These are phyloP conservation scores for Apophysomyces variabilis DNA, from an alignment of 371 early-diverging fungal species.

Conservation along the genomic window DNA sequence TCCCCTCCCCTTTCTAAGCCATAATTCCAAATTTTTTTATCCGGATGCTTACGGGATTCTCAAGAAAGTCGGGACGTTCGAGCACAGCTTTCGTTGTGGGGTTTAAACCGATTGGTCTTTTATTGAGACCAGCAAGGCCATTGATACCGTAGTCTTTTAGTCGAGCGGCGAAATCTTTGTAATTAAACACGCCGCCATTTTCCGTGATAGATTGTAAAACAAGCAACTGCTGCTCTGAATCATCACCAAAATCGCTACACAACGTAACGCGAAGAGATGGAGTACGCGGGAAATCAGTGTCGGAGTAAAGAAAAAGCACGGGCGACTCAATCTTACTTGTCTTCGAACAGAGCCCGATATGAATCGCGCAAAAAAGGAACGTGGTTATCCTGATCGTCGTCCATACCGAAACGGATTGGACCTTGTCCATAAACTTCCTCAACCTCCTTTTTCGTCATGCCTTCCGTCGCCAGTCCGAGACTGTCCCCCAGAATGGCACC, in stretches of 20 bases:
- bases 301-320: background rate
- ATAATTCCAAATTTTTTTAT: background rate
- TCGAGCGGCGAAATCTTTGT: slow-evolving; percentile 52
- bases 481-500: slow-evolving; percentile 75
- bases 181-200: slow-evolving; percentile 55
- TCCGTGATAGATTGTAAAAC: slow-evolving; percentile 58
- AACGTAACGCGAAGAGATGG: slow-evolving; percentile 9
- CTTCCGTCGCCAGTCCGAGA: slow-evolving; percentile 72
- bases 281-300: slow-evolving; percentile 24
- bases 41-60: slow-evolving; percentile 31
- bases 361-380: slow-evolving; percentile 41
- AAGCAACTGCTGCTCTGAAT: slow-evolving; percentile 69
- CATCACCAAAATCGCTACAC: slow-evolving; percentile 67
- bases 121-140: slow-evolving; percentile 59
- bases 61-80: slow-evolving; percentile 43
- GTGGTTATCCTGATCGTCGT: slow-evolving; percentile 39
- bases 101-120: slow-evolving; percentile 61
- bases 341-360: slow-evolving; percentile 44
- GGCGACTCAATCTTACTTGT: slow-evolving; percentile 35
- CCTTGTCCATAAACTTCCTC: slow-evolving; percentile 56
- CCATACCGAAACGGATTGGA: slow-evolving; percentile 63
- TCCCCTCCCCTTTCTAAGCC: background rate
- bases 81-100: slow-evolving; percentile 56
- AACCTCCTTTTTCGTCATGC: slow-evolving; percentile 56
- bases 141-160: slow-evolving; percentile 52